phyloP scores from a whole-genome alignment of 2,329 filamentous ascomycete species.

The Botryotinia calthae region DNA sequence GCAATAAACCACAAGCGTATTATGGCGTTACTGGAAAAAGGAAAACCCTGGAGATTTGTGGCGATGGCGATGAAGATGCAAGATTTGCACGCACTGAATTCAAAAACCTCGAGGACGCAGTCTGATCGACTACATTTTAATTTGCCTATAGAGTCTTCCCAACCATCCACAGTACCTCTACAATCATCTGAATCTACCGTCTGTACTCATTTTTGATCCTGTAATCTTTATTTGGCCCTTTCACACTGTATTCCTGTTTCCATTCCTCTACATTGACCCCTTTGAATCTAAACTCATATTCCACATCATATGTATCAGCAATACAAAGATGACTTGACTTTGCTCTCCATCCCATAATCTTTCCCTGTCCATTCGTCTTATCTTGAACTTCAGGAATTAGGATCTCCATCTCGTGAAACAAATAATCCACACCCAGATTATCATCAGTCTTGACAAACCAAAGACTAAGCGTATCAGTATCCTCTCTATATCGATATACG shows the following conservation, averaged over 20 bases:
- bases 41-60: neutral
- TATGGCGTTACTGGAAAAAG: too few relatives aligned
- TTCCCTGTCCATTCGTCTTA: neutral
- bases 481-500: constrained; percentile 67
- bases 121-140: neutral
- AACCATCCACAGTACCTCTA: neutral
- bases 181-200: neutral
- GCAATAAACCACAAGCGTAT: neutral
- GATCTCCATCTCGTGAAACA: constrained; percentile 75
- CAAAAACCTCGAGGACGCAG: neutral
- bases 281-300: constrained; percentile 63
- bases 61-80: neutral
- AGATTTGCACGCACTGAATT: neutral
- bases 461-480: constrained; percentile 58
- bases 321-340: constrained; percentile 68
- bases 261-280: constrained; percentile 57
- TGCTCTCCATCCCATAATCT: constrained; percentile 42
- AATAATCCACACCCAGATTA: constrained; percentile 59
- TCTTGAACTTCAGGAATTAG: constrained; percentile 38
- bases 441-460: constrained; percentile 70
- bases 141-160: too few relatives aligned
- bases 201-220: constrained; percentile 54
- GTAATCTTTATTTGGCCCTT: constrained; percentile 73
- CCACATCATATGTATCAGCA: constrained; percentile 68
- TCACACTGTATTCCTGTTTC: constrained; percentile 62